Evolutionary conservation across 495 filamentous ascomycete genomes (phyloP).

Genomic region (Tetracladium setigerum): DNA sequence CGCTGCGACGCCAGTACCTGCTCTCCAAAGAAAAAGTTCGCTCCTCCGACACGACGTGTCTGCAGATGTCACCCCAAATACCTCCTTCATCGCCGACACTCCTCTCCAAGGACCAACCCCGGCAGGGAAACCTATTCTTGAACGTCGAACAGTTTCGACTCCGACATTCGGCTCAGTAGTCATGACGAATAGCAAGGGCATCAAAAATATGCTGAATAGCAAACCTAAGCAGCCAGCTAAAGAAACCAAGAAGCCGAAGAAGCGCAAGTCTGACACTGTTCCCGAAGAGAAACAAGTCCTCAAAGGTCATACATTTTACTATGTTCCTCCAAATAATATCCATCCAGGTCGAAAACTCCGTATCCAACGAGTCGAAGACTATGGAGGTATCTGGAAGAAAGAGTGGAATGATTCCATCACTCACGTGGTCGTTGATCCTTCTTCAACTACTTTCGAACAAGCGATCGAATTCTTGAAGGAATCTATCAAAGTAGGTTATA

Average conservation of each 20-base stretch:
- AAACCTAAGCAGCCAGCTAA: too few relatives aligned
- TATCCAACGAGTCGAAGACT: constrained; percentile 67
- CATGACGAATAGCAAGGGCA: constrained; percentile 13
- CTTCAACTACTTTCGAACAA: too few relatives aligned
- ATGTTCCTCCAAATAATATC: constrained; percentile 74
- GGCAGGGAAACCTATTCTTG: not conserved
- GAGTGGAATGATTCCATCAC: constrained; percentile 43
- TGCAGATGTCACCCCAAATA: not conserved
- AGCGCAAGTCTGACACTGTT: constrained; percentile 31
- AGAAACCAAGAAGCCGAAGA: constrained; percentile 46
- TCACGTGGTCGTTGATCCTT: constrained; percentile 13
- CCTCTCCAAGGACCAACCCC: not conserved
- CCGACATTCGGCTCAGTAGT: constrained; percentile 12
- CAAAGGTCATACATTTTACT: constrained; percentile 59
- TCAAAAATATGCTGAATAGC: constrained; percentile 9
- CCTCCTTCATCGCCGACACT: constrained; percentile 3
- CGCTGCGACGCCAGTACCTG: constrained; percentile 12
- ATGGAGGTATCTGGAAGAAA: constrained; percentile 60
- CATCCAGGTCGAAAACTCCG: constrained; percentile 56
- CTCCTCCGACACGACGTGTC: constrained; percentile 10
- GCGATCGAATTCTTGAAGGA: too few relatives aligned
- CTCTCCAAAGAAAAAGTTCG: constrained; percentile 2
- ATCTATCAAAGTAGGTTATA: too few relatives aligned
- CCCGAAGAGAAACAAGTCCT: constrained; percentile 60
- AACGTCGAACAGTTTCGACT: constrained; percentile 16